phyloP scores from a whole-genome alignment of 352 stramenopile genomes.

The Salisapilia sapeloensis region DNA sequence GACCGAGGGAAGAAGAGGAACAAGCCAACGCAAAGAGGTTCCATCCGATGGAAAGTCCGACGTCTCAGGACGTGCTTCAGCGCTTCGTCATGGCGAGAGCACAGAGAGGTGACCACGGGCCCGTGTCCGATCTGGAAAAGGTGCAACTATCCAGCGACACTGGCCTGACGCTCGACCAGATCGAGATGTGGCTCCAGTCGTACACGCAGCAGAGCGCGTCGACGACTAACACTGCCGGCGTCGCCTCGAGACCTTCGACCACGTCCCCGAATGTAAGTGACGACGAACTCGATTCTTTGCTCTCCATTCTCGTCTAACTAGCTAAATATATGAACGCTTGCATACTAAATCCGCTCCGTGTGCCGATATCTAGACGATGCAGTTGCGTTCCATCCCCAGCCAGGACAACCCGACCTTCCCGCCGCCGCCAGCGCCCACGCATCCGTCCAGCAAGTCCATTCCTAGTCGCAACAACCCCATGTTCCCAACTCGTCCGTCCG shows the following conservation, averaged over 20 bases:
- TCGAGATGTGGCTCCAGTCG: conserved; percentile 74
- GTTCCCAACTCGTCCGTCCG: conserved; percentile 42
- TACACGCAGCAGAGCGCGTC: conserved; percentile 21
- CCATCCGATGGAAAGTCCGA: not conserved
- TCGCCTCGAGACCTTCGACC: conserved; percentile 2
- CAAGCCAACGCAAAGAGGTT: too few species aligned
- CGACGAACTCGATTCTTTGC: not conserved
- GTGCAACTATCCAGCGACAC: conserved; percentile 58
- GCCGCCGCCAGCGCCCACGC: conserved; percentile 13
- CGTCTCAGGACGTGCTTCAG: conserved; percentile 48
- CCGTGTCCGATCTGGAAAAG: conserved; percentile 47
- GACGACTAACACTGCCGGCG: conserved; percentile 1
- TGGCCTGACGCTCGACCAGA: conserved; percentile 57
- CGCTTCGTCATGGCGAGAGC: conserved; percentile 52
- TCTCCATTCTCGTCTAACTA: too few species aligned
- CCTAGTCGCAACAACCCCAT: conserved; percentile 41
- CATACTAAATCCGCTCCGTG: too few species aligned
- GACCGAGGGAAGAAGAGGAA: too few species aligned
- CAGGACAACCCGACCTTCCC: conserved; percentile 40
- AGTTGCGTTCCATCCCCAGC: conserved; percentile 31
- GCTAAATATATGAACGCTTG: too few species aligned
- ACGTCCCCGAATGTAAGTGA: conserved; percentile 8
- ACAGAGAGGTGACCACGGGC: conserved; percentile 44
- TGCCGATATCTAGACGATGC: too few species aligned
- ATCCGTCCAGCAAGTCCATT: conserved; percentile 43